Conservation (phyloP, 805 yeast genomes). For the Candida dajiaensis region DNA sequence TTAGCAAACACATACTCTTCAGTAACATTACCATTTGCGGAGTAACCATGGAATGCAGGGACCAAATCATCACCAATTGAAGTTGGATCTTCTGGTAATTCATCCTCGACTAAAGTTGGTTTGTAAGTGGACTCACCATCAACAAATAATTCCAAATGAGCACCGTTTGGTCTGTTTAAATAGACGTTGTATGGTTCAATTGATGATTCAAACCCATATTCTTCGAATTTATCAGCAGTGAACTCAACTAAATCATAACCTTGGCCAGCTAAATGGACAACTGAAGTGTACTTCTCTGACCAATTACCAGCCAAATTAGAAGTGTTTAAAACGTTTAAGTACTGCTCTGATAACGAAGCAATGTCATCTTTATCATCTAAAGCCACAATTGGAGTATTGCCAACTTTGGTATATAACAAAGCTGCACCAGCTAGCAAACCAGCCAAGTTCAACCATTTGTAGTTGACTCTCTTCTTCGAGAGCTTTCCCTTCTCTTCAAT, state of each 20-base stretch:
- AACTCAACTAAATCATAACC: slow-evolving; percentile 45
- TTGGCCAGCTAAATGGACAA: slow-evolving; percentile 53
- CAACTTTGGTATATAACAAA: background rate
- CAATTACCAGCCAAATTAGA: slow-evolving; percentile 43
- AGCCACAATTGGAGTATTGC: slow-evolving; percentile 26
- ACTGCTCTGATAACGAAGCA: slow-evolving; percentile 12
- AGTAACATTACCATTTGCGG: slow-evolving; percentile 71
- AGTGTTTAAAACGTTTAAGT: slow-evolving; percentile 21
- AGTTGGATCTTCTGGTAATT: slow-evolving; percentile 43
- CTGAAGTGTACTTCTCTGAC: slow-evolving; percentile 45
- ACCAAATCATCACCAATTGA: slow-evolving; percentile 39
- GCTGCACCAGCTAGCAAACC: background rate
- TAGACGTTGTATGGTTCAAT: slow-evolving; percentile 56
- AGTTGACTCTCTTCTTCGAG: background rate
- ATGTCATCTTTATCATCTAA: background rate
- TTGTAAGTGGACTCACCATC: slow-evolving; percentile 31
- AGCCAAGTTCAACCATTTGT: background rate
- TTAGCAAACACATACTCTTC: slow-evolving; percentile 61
- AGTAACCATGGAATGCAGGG: slow-evolving; percentile 74
- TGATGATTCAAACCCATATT: slow-evolving; percentile 49
- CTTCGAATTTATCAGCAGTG: slow-evolving; percentile 51
- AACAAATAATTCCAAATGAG: slow-evolving; percentile 39
- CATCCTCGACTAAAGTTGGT: slow-evolving; percentile 51
- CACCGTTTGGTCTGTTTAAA: slow-evolving; percentile 56
- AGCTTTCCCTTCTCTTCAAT: background rate